A percentile compares a stretch with the other conserved stretches of the same genome.
These are phyloP conservation scores for Thielaviopsis punctulata DNA, from an alignment of 2,329 filamentous ascomycete genomes.

Conservation along the genomic window DNA sequence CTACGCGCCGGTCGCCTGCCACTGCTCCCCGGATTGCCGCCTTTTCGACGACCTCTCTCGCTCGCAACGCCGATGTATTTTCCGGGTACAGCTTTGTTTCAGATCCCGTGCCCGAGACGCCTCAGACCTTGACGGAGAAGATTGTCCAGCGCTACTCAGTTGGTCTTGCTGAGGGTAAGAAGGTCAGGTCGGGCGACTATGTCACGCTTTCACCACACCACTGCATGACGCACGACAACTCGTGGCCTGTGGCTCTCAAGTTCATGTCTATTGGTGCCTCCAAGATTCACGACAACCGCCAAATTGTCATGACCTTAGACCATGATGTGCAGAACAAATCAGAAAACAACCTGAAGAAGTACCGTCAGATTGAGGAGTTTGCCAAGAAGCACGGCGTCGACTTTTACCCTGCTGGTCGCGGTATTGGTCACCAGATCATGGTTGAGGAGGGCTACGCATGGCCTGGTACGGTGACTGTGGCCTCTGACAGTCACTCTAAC, in stretches of 20 bases:
- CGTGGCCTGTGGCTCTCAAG: constrained; percentile 55
- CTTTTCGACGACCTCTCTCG: constrained; percentile 12
- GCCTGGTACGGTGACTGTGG: constrained; percentile 72
- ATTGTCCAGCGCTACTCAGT: constrained; percentile 72
- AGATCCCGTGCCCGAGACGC: constrained; percentile 15
- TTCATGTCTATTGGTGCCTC: constrained; percentile 67
- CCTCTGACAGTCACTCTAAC: constrained; percentile 61
- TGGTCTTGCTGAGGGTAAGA: constrained; percentile 58
- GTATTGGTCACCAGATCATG: constrained; percentile 88
- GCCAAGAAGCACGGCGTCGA: constrained; percentile 59
- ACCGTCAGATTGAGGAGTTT: constrained; percentile 65
- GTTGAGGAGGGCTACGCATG: constrained; percentile 68
- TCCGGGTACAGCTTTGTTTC: constrained; percentile 3
- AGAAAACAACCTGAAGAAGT: constrained; percentile 67
- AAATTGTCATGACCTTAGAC: constrained; percentile 46
- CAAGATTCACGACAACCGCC: constrained; percentile 41
- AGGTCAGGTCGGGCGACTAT: constrained; percentile 67
- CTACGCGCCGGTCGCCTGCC: background rate
- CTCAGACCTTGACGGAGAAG: constrained; percentile 82
- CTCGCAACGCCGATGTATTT: constrained; percentile 5
- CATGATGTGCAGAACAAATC: constrained; percentile 79
- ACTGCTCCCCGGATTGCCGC: background rate
- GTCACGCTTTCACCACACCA: constrained; percentile 38
- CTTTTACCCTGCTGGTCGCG: constrained; percentile 60
- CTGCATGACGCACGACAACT: constrained; percentile 81